phyloP scores from a whole-genome alignment of 352 stramenopile genomes.

The Pythium guiyangense region DNA sequence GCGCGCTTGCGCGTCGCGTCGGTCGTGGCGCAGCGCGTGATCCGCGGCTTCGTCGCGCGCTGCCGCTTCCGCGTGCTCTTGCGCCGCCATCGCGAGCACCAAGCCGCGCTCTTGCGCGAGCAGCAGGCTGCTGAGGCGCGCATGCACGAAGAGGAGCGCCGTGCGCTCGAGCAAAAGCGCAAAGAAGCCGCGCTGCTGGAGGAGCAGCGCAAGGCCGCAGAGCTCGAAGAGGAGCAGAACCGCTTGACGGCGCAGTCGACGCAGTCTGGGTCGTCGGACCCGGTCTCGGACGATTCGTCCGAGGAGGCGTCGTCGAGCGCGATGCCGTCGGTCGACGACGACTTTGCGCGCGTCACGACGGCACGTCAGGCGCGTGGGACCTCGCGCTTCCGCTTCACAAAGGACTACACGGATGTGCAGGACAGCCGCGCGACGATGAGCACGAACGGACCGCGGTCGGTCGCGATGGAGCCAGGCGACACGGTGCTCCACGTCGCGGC shows the following conservation, averaged over 20 bases:
- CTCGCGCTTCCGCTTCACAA: constrained; percentile 79
- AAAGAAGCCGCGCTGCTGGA: constrained; percentile 21
- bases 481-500: constrained; percentile 83
- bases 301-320: constrained; percentile 29
- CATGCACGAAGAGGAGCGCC: constrained; percentile 27
- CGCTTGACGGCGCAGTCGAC: constrained; percentile 49
- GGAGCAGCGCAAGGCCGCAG: constrained; percentile 40
- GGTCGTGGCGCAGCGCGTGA: constrained; percentile 46
- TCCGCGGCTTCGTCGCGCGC: constrained; percentile 67
- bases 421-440: constrained; percentile 25
- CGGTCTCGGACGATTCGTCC: constrained; percentile 68
- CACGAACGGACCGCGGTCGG: constrained; percentile 51
- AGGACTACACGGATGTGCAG: constrained; percentile 62
- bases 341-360: constrained; percentile 11
- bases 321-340: constrained; percentile 19
- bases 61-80: constrained; percentile 48
- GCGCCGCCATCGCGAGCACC: constrained; percentile 38
- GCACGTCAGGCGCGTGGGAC: constrained; percentile 32
- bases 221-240: constrained; percentile 51
- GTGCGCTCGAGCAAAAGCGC: constrained; percentile 14
- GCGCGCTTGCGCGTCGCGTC: constrained; percentile 37
- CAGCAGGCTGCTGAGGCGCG: constrained; percentile 31
- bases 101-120: constrained; percentile 32
- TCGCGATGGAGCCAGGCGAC: constrained; percentile 84
- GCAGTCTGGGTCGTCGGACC: constrained; percentile 50